Evolutionary conservation across 495 filamentous ascomycete genomes (phyloP), one percentile per base, ranked within the genome.

Genomic region (Aspergillus homomorphus): DNA sequence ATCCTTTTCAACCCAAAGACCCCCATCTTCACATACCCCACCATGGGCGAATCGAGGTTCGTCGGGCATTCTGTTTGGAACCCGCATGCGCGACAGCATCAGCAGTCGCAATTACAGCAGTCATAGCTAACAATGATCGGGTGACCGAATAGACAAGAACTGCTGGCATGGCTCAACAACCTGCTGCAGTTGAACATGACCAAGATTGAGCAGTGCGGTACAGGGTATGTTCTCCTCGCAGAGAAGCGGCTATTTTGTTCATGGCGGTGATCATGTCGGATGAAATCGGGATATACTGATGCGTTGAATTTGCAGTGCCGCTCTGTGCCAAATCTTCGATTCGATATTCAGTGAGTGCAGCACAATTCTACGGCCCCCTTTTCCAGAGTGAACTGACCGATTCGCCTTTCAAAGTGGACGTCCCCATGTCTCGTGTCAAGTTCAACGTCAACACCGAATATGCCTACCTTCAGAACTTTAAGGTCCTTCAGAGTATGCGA

Each of bases 141-240:
- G 18, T 45, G 22, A 42, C n/a, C 20, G 18, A 54, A 26, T 59
- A 98, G 94, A 81, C 94, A 98, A 77, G 94, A 98, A 77, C 86
- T 98, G 59, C 82, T 98, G 59, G 86, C 87, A 77, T 98, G 94
- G 94, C 77, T 98, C 65, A 98, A 98, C 82, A 91, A 89, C 82
- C 90, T 98, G 53, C 85, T 98, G 55, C 90, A 96, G 79, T 84
- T 98, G 63, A 98, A 98, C 77, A 84, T 98, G 57, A 97, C 93
- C 70, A 97, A 96, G 76, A 89, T 98, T 70, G 94, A 98, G 76
- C 95, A 98, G 81, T 97, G 94, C 75, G 94, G 94, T 65, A 98
- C 94, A 65, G 94, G 94, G 94, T 98, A 89, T 65, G 89, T 71
- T 69, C 46, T 53, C 60, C 63, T 62, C 64, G 70, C 63, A 65